Evolutionary conservation across 1,284 basidiomycete genomes (phyloP).

Genomic region (Xanthoconium separans): DNA sequence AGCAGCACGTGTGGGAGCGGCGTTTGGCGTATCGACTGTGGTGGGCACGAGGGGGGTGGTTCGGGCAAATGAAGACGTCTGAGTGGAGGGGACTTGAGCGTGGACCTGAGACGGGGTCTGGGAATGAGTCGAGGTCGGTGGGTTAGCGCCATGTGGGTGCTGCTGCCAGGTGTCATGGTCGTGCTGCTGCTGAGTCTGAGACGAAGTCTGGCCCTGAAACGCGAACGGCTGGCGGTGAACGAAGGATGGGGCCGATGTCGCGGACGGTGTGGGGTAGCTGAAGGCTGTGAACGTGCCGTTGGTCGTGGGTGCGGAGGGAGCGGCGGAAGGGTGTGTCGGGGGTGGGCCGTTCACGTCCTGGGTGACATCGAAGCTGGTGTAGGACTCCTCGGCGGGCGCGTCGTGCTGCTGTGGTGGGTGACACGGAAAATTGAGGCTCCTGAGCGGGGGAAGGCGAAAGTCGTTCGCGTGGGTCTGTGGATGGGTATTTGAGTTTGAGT

Average conservation of each 20-base stretch:
- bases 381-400: conserved; percentile 14
- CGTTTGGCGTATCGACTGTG: conserved; percentile 32
- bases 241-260: conserved; percentile 28
- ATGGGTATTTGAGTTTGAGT: conserved; percentile 33
- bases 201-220: conserved; percentile 24
- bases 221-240: conserved; percentile 25
- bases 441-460: conserved; percentile 62
- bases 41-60: conserved; percentile 37
- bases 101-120: conserved; percentile 25
- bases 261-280: conserved; percentile 25
- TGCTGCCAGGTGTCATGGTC: conserved; percentile 29
- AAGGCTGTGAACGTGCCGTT: conserved; percentile 27
- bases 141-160: conserved; percentile 20
- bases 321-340: neutral
- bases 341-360: conserved; percentile 19
- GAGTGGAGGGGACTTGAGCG: conserved; percentile 17
- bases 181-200: conserved; percentile 37
- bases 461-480: conserved; percentile 41
- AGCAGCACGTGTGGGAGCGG: conserved; percentile 15
- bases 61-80: conserved; percentile 25
- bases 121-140: conserved; percentile 18
- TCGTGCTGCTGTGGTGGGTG: conserved; percentile 34
- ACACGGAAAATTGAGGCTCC: conserved; percentile 60
- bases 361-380: conserved; percentile 17
- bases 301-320: conserved; percentile 18